phyloP scores from a whole-genome alignment of 2,329 filamentous ascomycete species.

The Trichoderma afroharzianum region DNA sequence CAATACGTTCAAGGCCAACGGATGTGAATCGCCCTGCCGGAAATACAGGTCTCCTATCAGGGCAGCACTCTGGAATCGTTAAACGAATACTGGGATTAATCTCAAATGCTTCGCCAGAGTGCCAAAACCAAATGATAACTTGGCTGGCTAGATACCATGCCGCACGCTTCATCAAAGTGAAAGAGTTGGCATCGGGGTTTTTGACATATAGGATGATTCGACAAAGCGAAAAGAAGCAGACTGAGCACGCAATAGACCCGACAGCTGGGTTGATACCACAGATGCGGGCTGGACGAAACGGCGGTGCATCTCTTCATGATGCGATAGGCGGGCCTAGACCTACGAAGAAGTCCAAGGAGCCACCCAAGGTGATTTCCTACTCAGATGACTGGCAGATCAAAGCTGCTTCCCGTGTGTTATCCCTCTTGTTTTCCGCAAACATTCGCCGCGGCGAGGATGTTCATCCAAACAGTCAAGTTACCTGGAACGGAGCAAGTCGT shows the following conservation, averaged over 20 bases:
- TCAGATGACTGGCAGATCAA: conserved; percentile 87
- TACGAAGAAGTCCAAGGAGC: conserved; percentile 53
- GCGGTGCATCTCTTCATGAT: conserved; percentile 71
- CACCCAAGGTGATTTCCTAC: conserved; percentile 59
- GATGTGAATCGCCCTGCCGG: conserved; percentile 24
- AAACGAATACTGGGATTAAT: conserved; percentile 80
- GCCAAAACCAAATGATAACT: conserved; percentile 70
- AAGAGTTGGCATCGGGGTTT: conserved; percentile 74
- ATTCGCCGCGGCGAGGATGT: conserved; percentile 39
- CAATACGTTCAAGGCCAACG: conserved; percentile 17
- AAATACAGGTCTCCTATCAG: conserved; percentile 46
- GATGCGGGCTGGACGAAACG: conserved; percentile 62
- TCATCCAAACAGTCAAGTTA: conserved; percentile 18
- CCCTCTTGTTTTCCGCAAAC: conserved; percentile 79
- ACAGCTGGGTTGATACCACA: conserved; percentile 69
- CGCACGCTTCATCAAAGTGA: conserved; percentile 64
- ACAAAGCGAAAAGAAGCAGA: conserved; percentile 64
- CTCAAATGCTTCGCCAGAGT: conserved; percentile 69
- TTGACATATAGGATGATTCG: conserved; percentile 75
- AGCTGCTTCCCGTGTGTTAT: conserved; percentile 74
- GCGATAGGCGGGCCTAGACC: conserved; percentile 58
- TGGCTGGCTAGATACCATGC: conserved; percentile 75
- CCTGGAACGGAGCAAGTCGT: conserved; percentile 23
- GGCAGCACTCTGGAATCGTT: conserved; percentile 76
- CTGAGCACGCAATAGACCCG: conserved; percentile 52